phyloP scores from a whole-genome alignment of 129 eudicot genomes.

The Flaveria sonorensis region DNA sequence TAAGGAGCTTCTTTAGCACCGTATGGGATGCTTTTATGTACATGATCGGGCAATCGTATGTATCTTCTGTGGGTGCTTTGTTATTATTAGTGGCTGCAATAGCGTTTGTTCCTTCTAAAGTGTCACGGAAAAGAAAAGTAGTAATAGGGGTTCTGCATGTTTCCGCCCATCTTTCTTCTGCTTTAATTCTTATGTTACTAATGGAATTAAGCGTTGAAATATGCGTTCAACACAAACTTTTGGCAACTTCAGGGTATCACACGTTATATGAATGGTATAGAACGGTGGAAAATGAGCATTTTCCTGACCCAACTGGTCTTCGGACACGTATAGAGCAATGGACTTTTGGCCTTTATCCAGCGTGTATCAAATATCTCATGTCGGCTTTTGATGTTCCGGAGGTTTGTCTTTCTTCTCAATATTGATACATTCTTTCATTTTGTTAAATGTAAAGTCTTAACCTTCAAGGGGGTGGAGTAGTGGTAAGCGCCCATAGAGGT shows the following conservation, averaged over 20 bases:
- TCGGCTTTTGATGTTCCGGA: constrained; percentile 98
- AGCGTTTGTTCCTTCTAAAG: constrained; percentile 79
- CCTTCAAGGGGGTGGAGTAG: not conserved
- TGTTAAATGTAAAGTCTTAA: not conserved
- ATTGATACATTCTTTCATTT: not conserved
- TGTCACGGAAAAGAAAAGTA: constrained; percentile 71
- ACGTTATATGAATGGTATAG: constrained; percentile 92
- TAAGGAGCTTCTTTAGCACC: constrained; percentile 70
- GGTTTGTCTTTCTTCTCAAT: constrained; percentile 39
- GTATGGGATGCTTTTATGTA: constrained; percentile 81
- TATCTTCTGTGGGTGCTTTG: constrained; percentile 71
- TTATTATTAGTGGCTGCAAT: constrained; percentile 65
- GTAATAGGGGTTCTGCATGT: constrained; percentile 81
- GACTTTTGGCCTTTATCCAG: constrained; percentile 99
- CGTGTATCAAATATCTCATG: constrained; percentile 97
- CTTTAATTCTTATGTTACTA: constrained; percentile 87
- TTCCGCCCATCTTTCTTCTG: constrained; percentile 85
- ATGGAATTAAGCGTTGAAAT: constrained; percentile 89
- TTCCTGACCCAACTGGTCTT: constrained; percentile 98
- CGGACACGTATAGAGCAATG: constrained; percentile 94
- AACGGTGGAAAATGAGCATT: constrained; percentile 91
- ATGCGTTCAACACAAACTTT: constrained; percentile 76
- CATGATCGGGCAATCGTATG: constrained; percentile 81
- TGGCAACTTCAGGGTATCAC: constrained; percentile 94
- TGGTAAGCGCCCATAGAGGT: not conserved